These are phyloP conservation scores for Pichia pseudocactophila DNA, from an alignment of 805 yeast species.

Conservation along the genomic window DNA sequence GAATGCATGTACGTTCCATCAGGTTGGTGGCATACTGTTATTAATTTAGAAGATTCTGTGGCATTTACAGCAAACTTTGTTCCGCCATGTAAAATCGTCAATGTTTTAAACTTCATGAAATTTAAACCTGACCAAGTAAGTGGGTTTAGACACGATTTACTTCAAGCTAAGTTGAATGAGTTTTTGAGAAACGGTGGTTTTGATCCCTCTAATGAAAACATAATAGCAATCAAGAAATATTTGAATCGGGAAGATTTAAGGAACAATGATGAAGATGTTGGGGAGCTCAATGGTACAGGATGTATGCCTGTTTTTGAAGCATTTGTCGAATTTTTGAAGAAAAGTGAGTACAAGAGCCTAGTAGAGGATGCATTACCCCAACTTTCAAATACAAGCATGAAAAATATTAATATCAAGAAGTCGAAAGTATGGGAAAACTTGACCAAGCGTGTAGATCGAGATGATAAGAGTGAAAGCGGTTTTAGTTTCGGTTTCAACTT, in stretches of 20 bases:
- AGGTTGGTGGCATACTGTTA: conserved; percentile 97
- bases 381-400: conserved; percentile 29
- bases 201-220: conserved; percentile 12
- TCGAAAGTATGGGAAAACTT: conserved; percentile 47
- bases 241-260: conserved; percentile 10
- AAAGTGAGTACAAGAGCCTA: conserved; percentile 30
- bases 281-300: conserved; percentile 33
- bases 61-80: conserved; percentile 89
- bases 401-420: conserved; percentile 22
- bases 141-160: conserved; percentile 61
- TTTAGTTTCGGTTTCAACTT: conserved; percentile 31
- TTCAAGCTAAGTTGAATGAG: conserved; percentile 29
- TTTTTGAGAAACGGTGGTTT: conserved; percentile 19
- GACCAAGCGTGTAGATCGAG: conserved; percentile 10
- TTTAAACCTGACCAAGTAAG: conserved; percentile 63
- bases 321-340: conserved; percentile 42
- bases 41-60: conserved; percentile 72
- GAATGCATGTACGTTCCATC: conserved; percentile 85
- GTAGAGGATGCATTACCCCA: conserved; percentile 29
- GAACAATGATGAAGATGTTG: conserved; percentile 51
- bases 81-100: conserved; percentile 51
- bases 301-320: conserved; percentile 53
- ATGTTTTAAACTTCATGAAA: conserved; percentile 58
- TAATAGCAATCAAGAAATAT: conserved; percentile 8
- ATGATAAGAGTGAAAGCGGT: conserved; percentile 7